Percentiles rank a stretch among this genome's conserved stretches.
Conservation (phyloP, 1,284 basidiomycete genomes). For the Hypsizygus ulmarius region DNA sequence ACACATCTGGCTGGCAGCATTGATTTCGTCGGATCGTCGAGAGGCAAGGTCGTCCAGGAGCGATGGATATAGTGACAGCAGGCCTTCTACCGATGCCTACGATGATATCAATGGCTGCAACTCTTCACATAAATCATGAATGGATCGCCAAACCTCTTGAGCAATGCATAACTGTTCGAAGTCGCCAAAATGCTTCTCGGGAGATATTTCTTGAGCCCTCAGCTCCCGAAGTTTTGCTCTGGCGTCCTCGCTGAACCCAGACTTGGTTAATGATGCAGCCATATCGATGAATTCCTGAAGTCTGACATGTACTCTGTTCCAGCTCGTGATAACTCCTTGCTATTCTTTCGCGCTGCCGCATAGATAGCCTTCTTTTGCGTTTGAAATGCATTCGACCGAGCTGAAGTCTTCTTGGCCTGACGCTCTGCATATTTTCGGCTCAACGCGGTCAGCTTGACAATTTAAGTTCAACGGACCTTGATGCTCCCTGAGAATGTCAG, state of each 20-base stretch:
- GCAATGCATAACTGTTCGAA: conserved; percentile 16
- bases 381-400: conserved; percentile 19
- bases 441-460: background rate
- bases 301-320: conserved; percentile 27
- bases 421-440: conserved; percentile 13
- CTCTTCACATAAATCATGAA: conserved; percentile 7
- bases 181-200: conserved; percentile 21
- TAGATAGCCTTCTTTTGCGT: conserved; percentile 28
- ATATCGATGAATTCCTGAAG: background rate
- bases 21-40: conserved; percentile 24
- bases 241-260: conserved; percentile 21
- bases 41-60: conserved; percentile 26
- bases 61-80: conserved; percentile 23
- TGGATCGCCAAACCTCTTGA: conserved; percentile 19
- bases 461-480: conserved; percentile 2
- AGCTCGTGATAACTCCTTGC: conserved; percentile 25
- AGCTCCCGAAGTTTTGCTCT: conserved; percentile 19
- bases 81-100: conserved; percentile 22
- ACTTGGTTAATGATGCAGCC: conserved; percentile 1
- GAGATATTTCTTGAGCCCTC: conserved; percentile 19
- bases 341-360: conserved; percentile 26
- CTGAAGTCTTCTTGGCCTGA: conserved; percentile 18
- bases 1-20: conserved; percentile 32
- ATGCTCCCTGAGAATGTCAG: conserved; percentile 10
- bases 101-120: background rate